These are phyloP conservation scores for Phaeosphaeriaceae sp. DNA, from an alignment of 2,329 filamentous ascomycete genomes.

Conservation along the genomic window DNA sequence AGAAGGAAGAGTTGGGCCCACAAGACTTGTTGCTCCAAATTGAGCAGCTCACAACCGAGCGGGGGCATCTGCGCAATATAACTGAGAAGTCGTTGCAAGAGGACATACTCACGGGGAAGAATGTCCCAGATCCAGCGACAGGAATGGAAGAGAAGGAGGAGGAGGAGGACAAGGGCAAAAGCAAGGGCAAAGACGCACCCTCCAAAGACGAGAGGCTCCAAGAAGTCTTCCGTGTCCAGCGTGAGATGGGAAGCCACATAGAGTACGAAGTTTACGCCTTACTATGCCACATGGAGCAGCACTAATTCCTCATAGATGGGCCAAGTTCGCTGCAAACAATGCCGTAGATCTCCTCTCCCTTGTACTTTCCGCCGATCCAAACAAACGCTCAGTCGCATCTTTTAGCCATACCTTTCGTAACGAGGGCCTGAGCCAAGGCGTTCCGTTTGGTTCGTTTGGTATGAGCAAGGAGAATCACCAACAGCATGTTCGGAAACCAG, in stretches of 20 bases:
- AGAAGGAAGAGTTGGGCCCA: conserved; percentile 60
- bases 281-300: conserved; percentile 29
- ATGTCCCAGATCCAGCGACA: conserved; percentile 49
- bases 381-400: conserved; percentile 30
- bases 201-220: conserved; percentile 43
- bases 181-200: conserved; percentile 43
- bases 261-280: conserved; percentile 57
- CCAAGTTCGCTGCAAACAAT: conserved; percentile 38
- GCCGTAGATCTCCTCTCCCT: conserved; percentile 43
- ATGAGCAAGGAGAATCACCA: conserved; percentile 31
- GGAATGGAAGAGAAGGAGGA: conserved; percentile 56
- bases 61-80: conserved; percentile 81
- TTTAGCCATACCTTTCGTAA: conserved; percentile 39
- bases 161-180: conserved; percentile 35
- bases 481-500: conserved; percentile 21
- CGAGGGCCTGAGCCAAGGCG: conserved; percentile 27
- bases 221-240: conserved; percentile 48
- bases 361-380: conserved; percentile 37
- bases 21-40: conserved; percentile 72
- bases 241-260: conserved; percentile 52
- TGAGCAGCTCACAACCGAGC: conserved; percentile 76
- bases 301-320: conserved; percentile 32
- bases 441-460: conserved; percentile 47
- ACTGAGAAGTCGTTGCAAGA: conserved; percentile 74
- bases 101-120: conserved; percentile 63